Base-by-base conservation (phyloP, 352 stramenopile genomes). In the Thraustotheca clavata region DNA sequence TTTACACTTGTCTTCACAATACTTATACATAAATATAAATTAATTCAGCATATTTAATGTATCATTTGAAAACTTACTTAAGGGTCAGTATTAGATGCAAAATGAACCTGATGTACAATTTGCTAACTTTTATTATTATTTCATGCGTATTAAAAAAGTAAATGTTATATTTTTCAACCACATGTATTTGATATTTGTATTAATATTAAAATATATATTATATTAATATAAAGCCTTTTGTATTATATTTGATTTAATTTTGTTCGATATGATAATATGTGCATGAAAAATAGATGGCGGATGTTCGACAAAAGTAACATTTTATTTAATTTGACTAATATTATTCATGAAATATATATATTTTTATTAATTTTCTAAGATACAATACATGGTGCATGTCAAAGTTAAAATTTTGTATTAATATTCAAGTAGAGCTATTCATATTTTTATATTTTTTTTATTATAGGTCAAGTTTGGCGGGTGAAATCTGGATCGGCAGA, bases 281-380 rank as follows among this genome's bases (percentile, higher is more conserved):
- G 31, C 24, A 52, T 52, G 43, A 24, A 52, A 52, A 52, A 52
- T 52, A 52, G 34, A 31, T 52, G 43, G 43, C 12, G 2, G 43
- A 52, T 52, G 43, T 52, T 52, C 43, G 43, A 52, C 43, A 52
- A 52, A 52, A 52, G 18, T 18, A 11, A 31, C 43, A 18, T 52
- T 52, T 52, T 52, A 26, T 20, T 35, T 52, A 11, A 31, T 3
- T 24, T 52, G 43, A 18, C 11, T 20, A 35, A 35, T 52, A 52
- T 35, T 52, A 52, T 7, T 9, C 11, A 35, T 14, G 11, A 9
- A 24, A 18, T 9, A 2, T 9, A 31, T 52, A 52, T 52, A 35
- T 52, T 50, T 52, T 24, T 52, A 52, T 9, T 3, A 52, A 3
- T 20, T 2, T 18, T 1, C 11, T 35, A 35, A 52, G 43, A 52